Evolutionary conservation across 106 monocot genomes (phyloP), one percentile per base, ranked within the genome.

Genomic region (Allium sativum): DNA sequence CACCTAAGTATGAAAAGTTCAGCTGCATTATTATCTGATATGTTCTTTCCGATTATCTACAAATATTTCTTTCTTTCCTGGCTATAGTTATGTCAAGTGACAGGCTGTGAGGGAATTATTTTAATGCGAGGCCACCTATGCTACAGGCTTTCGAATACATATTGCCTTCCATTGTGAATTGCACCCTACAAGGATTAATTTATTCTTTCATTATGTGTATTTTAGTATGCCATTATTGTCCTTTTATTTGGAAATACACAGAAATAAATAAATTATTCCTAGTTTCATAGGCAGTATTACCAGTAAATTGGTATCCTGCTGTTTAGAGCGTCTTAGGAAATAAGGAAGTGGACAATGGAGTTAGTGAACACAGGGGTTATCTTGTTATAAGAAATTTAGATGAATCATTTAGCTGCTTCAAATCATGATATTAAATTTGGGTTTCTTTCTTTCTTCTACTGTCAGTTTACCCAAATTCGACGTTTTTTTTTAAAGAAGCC

Each of bases 301-400:
- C 96, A 66, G 96, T 96, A 43, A 96, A 96, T 64, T 96, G 96
- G 96, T 96, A 90, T 55, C 96, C 96, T 69, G 82, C 87, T 68
- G 84, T 96, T 77, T 87, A 91, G 55, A 96, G 91, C 65, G 96
- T 96, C 65, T 88, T 96, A 75, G 96, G 91, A 40, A 96, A 96
- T 78, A 90, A 96, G 73, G 96, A 96, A 70, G 96, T 96, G 17
- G 65, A 91, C 45, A 66, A 96, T 78, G 90, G 96, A 69, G 74
- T 96, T 52, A 96, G 96, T 72, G 96, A 96, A 76, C 90, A 91
- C 43, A 87, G 91, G 11, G 79, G 90, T 48, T 67, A 82, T 78
- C 96, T 91, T 73, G 96, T 96, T 52, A 76, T 96, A 48, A 78
- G 91, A 69, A 96, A 96, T 90, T 90, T 47, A n/a, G n/a, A n/a